Evolutionary conservation across 257 asterid species (phyloP).

Genomic region (Rauvolfia tetraphylla): DNA sequence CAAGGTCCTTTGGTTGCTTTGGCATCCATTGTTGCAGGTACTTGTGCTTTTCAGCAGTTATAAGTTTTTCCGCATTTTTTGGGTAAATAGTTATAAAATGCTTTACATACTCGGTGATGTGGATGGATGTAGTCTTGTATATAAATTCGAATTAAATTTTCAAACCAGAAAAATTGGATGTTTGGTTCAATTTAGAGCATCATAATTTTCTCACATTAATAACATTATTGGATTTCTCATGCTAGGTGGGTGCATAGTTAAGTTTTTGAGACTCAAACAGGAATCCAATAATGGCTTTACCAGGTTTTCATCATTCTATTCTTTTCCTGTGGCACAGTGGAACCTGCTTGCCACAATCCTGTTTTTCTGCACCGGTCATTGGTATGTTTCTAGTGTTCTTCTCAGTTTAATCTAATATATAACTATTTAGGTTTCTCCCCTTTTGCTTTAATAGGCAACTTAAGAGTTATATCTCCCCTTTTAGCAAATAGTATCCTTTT

Average conservation of each 20-base stretch:
- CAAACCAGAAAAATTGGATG: background rate
- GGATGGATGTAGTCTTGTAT: background rate
- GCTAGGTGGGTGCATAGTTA: conserved; percentile 76
- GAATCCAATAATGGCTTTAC: conserved; percentile 26
- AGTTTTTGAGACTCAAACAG: conserved; percentile 41
- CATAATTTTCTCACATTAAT: conserved; percentile 7
- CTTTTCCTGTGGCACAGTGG: conserved; percentile 77
- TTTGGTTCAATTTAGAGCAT: conserved; percentile 3
- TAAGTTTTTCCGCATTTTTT: too few relatives aligned
- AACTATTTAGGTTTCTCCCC: background rate
- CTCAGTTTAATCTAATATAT: background rate
- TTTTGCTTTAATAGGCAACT: background rate
- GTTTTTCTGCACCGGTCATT: conserved; percentile 94
- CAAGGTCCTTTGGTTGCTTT: conserved; percentile 78
- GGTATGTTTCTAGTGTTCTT: conserved; percentile 44
- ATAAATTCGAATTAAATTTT: background rate
- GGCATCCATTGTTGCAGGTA: conserved; percentile 71
- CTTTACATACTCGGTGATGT: background rate
- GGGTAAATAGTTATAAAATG: background rate
- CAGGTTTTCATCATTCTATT: conserved; percentile 47
- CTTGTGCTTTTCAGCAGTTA: conserved; percentile 18
- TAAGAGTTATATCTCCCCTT: background rate
- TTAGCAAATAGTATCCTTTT: background rate
- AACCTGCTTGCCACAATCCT: conserved; percentile 75
- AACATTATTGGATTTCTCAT: conserved; percentile 17